Base-by-base conservation (phyloP, 2,329 filamentous ascomycete genomes). In the Dactylellina drechsleri region DNA sequence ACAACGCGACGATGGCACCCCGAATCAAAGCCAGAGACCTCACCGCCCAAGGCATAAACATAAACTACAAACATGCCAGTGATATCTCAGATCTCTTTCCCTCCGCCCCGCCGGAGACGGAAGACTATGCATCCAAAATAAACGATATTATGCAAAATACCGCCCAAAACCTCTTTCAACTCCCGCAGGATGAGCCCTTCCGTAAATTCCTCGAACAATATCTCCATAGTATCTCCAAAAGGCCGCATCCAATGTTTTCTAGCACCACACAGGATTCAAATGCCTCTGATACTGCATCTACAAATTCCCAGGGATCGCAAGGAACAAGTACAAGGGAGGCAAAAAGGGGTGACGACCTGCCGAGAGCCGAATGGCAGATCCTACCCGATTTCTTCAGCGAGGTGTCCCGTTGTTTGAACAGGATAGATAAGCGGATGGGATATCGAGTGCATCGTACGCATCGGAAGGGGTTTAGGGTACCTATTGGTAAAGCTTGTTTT, bases 371-470 rank as follows among this genome's bases (percentile, higher is more conserved):
- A 54, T 75, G 71, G 71, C 57, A 64, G n/a, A 75, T 68, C 20
- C 16, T 75, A 23, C 71, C 71, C 3, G 64, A 64, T 20, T 67
- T 75, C 58, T 75, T 75, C 12, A 75, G 71, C 28, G 71, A 67
- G 53, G 41, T 75, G 10, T 75, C 71, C 3, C 53, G 71, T 23
- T 57, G 58, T 40, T 50, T 75, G 23, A 75, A 75, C 57, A 57
- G 59, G 36, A 36, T 75, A 13, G 64, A 75, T 64, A 52, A 36
- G 15, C 41, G 20, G 2, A 75, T 75, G 16, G 71, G 71, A 43
- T 75, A 75, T 16, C 67, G 60, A 45, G 71, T 75, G 2, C 71
- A 75, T 28, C 26, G 58, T 36, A 75, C 71, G 3, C 64, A 75
- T 58, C 57, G 71, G 12, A 43, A 58, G n/a, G 71, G 59, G 16